Percentiles rank a stretch among this genome's conserved stretches.
Evolutionary conservation across 805 yeast genomes (phyloP).

Genomic region (Kluyveromyces nonfermentans): DNA sequence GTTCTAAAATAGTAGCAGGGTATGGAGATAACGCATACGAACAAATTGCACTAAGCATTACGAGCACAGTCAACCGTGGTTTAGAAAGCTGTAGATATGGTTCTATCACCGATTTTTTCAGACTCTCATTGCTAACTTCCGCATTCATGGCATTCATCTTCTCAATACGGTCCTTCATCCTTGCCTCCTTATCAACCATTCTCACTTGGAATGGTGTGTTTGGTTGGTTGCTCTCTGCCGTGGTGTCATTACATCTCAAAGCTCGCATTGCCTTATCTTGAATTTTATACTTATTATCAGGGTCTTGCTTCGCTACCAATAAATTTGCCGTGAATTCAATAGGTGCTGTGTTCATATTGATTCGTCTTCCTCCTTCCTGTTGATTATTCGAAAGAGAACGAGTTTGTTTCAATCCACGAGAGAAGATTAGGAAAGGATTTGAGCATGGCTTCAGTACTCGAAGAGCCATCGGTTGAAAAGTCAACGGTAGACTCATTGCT

Average conservation of each 20-base stretch:
- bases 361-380: conserved; percentile 4
- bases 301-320: conserved; percentile 6
- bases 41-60: conserved; percentile 85
- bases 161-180: conserved; percentile 8
- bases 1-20: conserved; percentile 61
- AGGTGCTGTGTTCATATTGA: conserved; percentile 29
- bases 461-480: background rate
- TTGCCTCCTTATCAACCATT: conserved; percentile 25
- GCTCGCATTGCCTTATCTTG: conserved; percentile 23
- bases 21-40: conserved; percentile 88
- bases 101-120: conserved; percentile 34
- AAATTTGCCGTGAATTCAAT: conserved; percentile 32
- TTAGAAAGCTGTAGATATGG: conserved; percentile 80
- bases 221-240: background rate
- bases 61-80: conserved; percentile 79
- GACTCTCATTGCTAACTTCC: conserved; percentile 8
- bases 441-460: background rate
- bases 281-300: conserved; percentile 7
- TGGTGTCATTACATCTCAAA: conserved; percentile 27
- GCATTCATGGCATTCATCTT: conserved; percentile 6
- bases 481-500: background rate
- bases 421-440: background rate
- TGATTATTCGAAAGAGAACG: background rate
- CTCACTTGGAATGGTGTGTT: conserved; percentile 48
- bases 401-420: background rate